Evolutionary conservation across 306 rosid genomes (phyloP).

Genomic region (Carpinus viminea): DNA sequence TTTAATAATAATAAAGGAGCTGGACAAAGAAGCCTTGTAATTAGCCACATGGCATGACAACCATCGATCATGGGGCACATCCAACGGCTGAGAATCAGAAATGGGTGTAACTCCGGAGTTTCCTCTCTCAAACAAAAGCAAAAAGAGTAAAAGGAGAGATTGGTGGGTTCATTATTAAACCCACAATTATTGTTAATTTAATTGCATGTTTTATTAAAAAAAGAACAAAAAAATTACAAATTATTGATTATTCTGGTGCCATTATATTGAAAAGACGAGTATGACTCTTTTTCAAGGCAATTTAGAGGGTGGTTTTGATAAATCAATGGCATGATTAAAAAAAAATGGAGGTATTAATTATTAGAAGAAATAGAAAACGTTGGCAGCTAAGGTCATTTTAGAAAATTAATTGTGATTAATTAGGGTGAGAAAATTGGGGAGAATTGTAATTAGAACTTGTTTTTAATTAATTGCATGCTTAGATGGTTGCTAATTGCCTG

Average conservation of each 20-base stretch:
- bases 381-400: not conserved
- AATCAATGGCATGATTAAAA: not conserved
- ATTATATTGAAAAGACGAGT: constrained; percentile 12
- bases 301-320: constrained; percentile 13
- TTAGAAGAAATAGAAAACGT: not conserved
- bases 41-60: constrained; percentile 39
- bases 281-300: not conserved
- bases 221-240: too few relatives aligned
- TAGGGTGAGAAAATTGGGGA: constrained; percentile 33
- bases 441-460: constrained; percentile 16
- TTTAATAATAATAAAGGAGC: too few relatives aligned
- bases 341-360: not conserved
- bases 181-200: constrained; percentile 13
- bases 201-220: not conserved
- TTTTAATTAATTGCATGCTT: not conserved
- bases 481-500: constrained; percentile 26
- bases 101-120: constrained; percentile 63
- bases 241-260: too few relatives aligned
- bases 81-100: constrained; percentile 43
- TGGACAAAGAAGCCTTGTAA: constrained; percentile 41
- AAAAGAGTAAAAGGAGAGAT: constrained; percentile 52
- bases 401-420: constrained; percentile 28
- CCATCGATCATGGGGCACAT: constrained; percentile 38
- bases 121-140: constrained; percentile 44
- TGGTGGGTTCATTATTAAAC: constrained; percentile 46